Base-by-base conservation (phyloP, 139 green algal species). In the Nannochloris sp. region DNA sequence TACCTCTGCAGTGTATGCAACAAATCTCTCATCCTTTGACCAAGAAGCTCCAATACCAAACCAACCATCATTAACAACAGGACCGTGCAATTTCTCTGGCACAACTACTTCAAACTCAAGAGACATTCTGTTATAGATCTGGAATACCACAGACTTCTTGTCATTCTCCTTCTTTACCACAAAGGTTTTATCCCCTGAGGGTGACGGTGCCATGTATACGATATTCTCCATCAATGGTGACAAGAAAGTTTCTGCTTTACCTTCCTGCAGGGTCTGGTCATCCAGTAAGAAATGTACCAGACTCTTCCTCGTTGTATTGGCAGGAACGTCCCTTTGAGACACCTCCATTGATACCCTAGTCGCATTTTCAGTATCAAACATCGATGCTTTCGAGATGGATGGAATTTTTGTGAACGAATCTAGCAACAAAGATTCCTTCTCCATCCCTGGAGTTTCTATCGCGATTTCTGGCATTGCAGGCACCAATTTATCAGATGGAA, bases 1-100 rank as follows among this genome's bases (percentile, higher is more conserved):
- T 53, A 53, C 46, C 46, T 96, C 89, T 3, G 89, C 91, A 16
- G 86, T 75, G 67, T 97, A 97, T 0, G 73, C 84, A 1, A 95
- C 62, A 1, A 66, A 67, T 5, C 16, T 64, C 68, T 95, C 90
- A 30, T 88, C 82, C 0, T 72, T 58, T 30, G 49, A 79, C 87
- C 90, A 97, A 0, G 86, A 82, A 10, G 79, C 79, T 3, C 86
- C 88, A 12, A 60, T 44, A 23, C 56, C 56, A 33, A 71, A 97
- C 84, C 85, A 94, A 48, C 79, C 82, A 56, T 96, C 91, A 36
- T 85, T 89, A 45, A 85, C 76, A 23, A 96, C 57, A 2, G 68
- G 23, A 2, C 91, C 87, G 61, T 97, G 91, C 25, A 91, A 31
- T 2, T 74, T 57, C 30, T 70, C 68, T 29, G 85, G 80, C n/a